Percentiles rank a stretch among this genome's conserved stretches.
Conservation (phyloP, 2,329 filamentous ascomycete species). For the Kalmusia sp. region DNA sequence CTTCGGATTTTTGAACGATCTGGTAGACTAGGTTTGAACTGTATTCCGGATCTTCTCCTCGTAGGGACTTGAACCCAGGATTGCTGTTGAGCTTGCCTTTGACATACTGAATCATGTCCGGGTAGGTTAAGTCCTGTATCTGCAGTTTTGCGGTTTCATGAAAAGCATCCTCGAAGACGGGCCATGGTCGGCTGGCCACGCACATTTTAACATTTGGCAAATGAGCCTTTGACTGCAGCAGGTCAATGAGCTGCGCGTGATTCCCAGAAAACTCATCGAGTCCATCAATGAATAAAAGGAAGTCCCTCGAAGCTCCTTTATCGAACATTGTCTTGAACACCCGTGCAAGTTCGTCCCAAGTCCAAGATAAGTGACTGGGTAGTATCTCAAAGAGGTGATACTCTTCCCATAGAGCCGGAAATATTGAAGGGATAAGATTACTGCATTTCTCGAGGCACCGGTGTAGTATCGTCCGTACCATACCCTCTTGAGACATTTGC, state of each 20-base stretch:
- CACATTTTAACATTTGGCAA: neutral
- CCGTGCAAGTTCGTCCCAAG: constrained; percentile 5
- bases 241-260: constrained; percentile 12
- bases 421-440: constrained; percentile 13
- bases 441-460: constrained; percentile 14
- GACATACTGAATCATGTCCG: constrained; percentile 4
- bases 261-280: constrained; percentile 28
- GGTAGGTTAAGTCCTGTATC: constrained; percentile 1
- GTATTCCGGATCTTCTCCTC: too few species aligned
- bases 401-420: too few species aligned
- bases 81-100: constrained; percentile 16
- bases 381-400: too few species aligned
- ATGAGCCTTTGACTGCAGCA: constrained; percentile 2
- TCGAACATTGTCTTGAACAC: constrained; percentile 11
- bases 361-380: constrained; percentile 10
- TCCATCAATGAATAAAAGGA: constrained; percentile 25
- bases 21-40: constrained; percentile 4
- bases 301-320: constrained; percentile 7
- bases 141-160: neutral
- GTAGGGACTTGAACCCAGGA: too few species aligned
- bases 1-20: constrained; percentile 10
- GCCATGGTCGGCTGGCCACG: constrained; percentile 10
- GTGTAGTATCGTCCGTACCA: constrained; percentile 32
- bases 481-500: constrained; percentile 32
- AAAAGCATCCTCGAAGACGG: constrained; percentile 6